These are phyloP conservation scores for Fusarium sp. DNA, from an alignment of 2,329 filamentous ascomycete genomes.

Conservation along the genomic window DNA sequence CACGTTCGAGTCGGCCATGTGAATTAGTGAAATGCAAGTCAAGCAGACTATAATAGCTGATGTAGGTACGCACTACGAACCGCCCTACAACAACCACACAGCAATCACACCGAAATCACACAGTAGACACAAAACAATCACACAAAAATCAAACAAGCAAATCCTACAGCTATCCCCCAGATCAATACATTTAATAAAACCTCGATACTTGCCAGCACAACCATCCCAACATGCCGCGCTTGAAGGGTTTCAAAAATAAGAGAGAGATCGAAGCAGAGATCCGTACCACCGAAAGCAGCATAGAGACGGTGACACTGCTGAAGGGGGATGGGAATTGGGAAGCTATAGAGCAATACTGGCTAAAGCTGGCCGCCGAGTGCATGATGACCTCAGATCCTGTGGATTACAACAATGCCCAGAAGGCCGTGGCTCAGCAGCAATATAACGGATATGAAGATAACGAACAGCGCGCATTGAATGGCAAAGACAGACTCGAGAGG, in stretches of 20 bases:
- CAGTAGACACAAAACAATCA: not conserved
- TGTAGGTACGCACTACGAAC: rapidly evolving
- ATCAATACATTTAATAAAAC: rapidly evolving
- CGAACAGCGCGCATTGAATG: not conserved
- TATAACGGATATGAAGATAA: not conserved
- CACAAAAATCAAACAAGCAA: no score
- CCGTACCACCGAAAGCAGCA: not conserved
- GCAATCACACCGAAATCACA: not conserved
- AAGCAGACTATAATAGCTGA: not conserved
- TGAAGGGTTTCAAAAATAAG: not conserved
- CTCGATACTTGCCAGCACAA: rapidly evolving
- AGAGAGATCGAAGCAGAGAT: not conserved
- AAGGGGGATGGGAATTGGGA: not conserved
- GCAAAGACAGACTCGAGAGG: not conserved
- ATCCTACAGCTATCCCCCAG: rapidly evolving
- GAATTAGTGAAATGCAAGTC: not conserved
- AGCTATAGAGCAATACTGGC: no score
- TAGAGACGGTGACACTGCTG: not conserved
- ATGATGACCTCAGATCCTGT: not conserved
- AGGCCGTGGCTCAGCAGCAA: not conserved
- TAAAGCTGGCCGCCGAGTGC: not conserved
- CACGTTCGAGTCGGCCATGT: not conserved
- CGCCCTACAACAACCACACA: not conserved
- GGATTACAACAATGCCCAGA: no score
- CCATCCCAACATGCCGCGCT: not conserved